These are phyloP conservation scores for Lolium multiflorum DNA, from an alignment of 176 grass and related monocot genomes.

Conservation along the genomic window DNA sequence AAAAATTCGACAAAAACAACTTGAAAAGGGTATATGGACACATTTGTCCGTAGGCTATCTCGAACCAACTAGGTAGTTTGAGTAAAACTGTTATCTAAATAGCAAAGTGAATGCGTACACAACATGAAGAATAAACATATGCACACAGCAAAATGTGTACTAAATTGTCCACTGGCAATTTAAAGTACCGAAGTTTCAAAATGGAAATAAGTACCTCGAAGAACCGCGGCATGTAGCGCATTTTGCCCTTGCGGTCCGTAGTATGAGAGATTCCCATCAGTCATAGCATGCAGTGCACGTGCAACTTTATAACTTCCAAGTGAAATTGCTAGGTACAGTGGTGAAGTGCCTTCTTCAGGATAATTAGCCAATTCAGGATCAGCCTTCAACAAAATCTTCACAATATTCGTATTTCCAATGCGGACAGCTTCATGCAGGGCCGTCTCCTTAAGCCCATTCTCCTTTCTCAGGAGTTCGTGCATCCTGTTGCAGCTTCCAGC, in stretches of 20 bases:
- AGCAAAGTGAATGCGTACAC: too few species aligned
- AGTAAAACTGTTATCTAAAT: too few species aligned
- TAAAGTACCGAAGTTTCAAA: too few species aligned
- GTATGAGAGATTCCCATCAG: background rate
- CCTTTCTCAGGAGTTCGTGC: background rate
- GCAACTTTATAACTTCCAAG: too few species aligned
- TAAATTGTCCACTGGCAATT: too few species aligned
- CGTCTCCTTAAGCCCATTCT: background rate
- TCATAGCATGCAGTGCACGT: background rate
- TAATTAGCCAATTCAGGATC: background rate
- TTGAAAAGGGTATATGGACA: too few species aligned
- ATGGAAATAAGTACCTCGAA: background rate
- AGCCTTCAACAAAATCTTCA: background rate
- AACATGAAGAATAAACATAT: too few species aligned
- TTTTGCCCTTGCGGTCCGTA: background rate
- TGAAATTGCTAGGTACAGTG: background rate
- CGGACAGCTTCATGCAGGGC: background rate
- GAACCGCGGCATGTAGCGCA: background rate
- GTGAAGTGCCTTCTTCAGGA: background rate
- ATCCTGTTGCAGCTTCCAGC: background rate
- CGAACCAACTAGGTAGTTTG: too few species aligned
- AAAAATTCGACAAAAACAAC: too few species aligned
- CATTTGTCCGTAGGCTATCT: too few species aligned
- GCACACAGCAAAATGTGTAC: background rate
- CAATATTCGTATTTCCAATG: background rate